phyloP scores from a whole-genome alignment of 148 eudicot genomes.

The Spergularia marina region DNA sequence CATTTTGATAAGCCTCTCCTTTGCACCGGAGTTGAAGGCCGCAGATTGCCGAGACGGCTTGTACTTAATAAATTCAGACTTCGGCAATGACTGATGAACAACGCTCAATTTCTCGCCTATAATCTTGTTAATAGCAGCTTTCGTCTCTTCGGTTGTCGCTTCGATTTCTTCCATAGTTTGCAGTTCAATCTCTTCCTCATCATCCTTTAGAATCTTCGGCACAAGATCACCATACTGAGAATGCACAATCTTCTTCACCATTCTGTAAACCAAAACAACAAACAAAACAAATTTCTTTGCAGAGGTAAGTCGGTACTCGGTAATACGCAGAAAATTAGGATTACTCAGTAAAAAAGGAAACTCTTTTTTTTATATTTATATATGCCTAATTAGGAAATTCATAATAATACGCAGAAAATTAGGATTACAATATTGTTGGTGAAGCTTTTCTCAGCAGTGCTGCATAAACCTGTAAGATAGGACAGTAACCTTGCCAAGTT shows the following conservation, averaged over 20 bases:
- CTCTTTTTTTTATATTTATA: too few relatives aligned
- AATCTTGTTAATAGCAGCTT: constrained; percentile 72
- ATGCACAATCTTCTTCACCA: constrained; percentile 56
- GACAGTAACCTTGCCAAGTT: too few relatives aligned
- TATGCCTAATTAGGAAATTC: too few relatives aligned
- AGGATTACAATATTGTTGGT: too few relatives aligned
- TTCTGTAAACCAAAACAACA: neutral
- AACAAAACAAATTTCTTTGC: too few relatives aligned
- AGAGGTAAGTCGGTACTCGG: too few relatives aligned
- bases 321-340: too few relatives aligned
- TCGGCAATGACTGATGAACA: constrained; percentile 65
- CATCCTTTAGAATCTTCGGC: constrained; percentile 57
- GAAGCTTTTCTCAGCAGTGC: too few relatives aligned
- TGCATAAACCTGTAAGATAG: too few relatives aligned
- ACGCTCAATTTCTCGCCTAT: constrained; percentile 72
- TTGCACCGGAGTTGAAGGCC: constrained; percentile 80
- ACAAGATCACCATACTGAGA: constrained; percentile 61
- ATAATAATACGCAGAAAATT: too few relatives aligned
- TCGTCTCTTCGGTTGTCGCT: constrained; percentile 60
- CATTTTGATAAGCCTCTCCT: constrained; percentile 75
- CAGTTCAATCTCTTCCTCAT: constrained; percentile 37
- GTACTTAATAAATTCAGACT: constrained; percentile 71
- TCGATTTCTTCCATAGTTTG: constrained; percentile 68
- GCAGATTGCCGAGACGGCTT: constrained; percentile 73
- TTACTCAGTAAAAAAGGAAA: too few relatives aligned